Evolutionary conservation across 2,329 filamentous ascomycete genomes (phyloP), one percentile per base, ranked within the genome.

Genomic region (Trichophyton verrucosum): DNA sequence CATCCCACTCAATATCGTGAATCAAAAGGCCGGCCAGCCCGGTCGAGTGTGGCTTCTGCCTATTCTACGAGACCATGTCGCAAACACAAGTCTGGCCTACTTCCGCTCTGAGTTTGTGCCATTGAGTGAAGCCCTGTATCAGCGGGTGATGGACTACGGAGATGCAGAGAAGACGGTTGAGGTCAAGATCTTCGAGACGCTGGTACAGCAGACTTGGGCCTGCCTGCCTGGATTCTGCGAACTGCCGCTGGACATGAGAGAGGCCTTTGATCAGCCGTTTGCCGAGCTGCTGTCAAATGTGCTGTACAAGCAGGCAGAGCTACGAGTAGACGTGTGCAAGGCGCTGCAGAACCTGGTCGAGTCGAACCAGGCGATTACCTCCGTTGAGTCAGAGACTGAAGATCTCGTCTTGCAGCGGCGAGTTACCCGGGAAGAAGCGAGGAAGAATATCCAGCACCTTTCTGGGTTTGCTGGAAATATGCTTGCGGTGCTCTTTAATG

Each of bases 401-500:
- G 82, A 90, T 65, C 75, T 95, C 22, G 78, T 94, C 40, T 79
- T 90, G 11, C 89, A 92, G 71, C 87, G 87, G 68, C 82, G 91
- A 57, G 82, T 96, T 13, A 85, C 87, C 3, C 91, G 87, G 71
- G 82, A 79, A 3, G 80, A 85, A 44, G 92, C 94, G 0, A 78
- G 84, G 71, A 86, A 86, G 74, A 96, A 96, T 70, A 76, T 97
- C 44, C 78, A 84, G n/a, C 86, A 95, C 71, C 79, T 99, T 11
- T 85, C 89, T 15, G 78, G 78, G 0, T 91, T 94, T 70, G 82
- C 92, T 0, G 87, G 87, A 63, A 97, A 97, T 68, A 82, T 99
- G 75, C 83, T 99, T 47, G 91, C 94, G 5, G 92, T 97, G 0
- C 78, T 99, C n/a, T 97, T 99, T 80, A 99, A 99, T 71, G 92